These are phyloP conservation scores for Neurospora discreta DNA, from an alignment of 495 filamentous ascomycete species.

Conservation along the genomic window DNA sequence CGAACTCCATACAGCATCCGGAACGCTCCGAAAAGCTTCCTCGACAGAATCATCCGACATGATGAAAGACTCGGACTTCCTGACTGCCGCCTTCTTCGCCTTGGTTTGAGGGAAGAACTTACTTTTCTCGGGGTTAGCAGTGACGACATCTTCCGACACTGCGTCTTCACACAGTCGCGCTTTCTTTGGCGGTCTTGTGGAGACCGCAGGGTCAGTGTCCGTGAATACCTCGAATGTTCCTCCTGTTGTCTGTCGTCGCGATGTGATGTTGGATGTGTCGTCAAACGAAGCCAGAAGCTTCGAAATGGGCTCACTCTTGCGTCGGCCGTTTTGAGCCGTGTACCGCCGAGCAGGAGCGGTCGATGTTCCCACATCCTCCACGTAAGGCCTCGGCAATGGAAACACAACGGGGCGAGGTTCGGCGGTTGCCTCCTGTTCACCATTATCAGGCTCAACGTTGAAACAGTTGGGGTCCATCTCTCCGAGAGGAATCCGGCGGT, in stretches of 20 bases:
- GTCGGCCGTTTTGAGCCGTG: conserved; percentile 18
- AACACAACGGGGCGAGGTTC: conserved; percentile 30
- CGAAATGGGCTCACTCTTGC: conserved; percentile 29
- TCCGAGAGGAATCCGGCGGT: conserved; percentile 61
- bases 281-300: conserved; percentile 18
- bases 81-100: conserved; percentile 8
- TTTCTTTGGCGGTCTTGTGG: conserved; percentile 37
- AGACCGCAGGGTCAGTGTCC: conserved; percentile 9
- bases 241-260: conserved; percentile 25
- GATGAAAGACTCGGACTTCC: conserved; percentile 18
- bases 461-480: conserved; percentile 85
- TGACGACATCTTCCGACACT: conserved; percentile 6
- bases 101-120: conserved; percentile 28
- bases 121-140: conserved; percentile 22
- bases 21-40: conserved; percentile 31
- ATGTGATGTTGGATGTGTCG: neutral
- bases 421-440: conserved; percentile 7
- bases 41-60: conserved; percentile 39
- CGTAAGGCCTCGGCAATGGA: conserved; percentile 37
- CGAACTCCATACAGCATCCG: conserved; percentile 18
- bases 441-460: conserved; percentile 19
- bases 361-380: conserved; percentile 17
- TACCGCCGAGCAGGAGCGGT: conserved; percentile 13
- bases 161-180: conserved; percentile 35
- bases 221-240: conserved; percentile 10